Conservation (phyloP, 371 early-diverging fungal species). For the Mucor circinelloides region DNA sequence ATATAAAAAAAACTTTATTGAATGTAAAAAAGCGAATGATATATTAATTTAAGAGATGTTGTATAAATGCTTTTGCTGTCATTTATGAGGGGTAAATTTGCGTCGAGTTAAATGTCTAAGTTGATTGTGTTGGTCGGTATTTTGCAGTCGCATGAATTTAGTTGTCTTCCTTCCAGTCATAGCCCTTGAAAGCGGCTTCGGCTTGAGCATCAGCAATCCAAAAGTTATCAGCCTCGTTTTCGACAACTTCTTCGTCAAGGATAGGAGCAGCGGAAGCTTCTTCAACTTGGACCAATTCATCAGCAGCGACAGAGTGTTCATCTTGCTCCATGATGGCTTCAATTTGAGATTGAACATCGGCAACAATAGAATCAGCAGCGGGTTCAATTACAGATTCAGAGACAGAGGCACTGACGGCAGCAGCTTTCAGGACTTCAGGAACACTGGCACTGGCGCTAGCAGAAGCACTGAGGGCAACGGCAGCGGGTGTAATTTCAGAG, state of each 20-base stretch:
- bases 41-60: not conserved
- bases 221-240: not conserved
- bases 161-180: slow-evolving; percentile 2
- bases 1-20: not conserved
- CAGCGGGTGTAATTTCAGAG: not conserved
- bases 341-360: not conserved
- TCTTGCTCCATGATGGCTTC: not conserved
- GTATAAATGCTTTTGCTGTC: not conserved
- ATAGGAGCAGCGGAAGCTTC: not conserved
- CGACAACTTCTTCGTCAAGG: not conserved
- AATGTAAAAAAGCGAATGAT: not conserved
- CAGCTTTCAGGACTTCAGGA: not conserved
- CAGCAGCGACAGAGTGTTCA: not conserved
- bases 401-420: not conserved
- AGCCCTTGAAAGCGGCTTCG: slow-evolving; percentile 12
- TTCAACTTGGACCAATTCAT: slow-evolving; percentile 3
- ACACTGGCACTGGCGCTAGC: not conserved
- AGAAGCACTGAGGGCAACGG: slow-evolving; percentile 1
- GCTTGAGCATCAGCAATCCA: slow-evolving; percentile 14
- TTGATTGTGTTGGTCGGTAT: not conserved
- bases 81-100: slow-evolving; percentile 1
- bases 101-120: not conserved
- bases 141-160: not conserved
- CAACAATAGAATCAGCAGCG: not conserved
- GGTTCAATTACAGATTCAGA: not conserved